Conservation (phyloP, 768 basidiomycete species). For the Mycena rosella region DNA sequence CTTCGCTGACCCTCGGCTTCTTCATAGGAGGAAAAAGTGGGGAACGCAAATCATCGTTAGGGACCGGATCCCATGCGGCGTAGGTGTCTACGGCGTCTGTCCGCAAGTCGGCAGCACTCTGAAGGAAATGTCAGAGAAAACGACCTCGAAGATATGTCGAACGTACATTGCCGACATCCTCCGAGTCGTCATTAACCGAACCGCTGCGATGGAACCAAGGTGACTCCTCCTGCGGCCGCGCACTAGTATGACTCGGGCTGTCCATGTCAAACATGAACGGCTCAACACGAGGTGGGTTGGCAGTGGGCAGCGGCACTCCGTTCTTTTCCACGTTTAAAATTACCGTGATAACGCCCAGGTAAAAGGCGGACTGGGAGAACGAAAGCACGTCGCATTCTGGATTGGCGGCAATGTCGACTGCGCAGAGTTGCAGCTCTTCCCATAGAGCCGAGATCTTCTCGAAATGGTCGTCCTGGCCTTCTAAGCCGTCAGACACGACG, state of each 20-base stretch:
- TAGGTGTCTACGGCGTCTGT: not conserved
- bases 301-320: not conserved
- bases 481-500: conserved; percentile 46
- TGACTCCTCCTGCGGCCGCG: too few species aligned
- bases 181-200: too few species aligned
- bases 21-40: not conserved
- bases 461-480: conserved; percentile 54
- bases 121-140: too few species aligned
- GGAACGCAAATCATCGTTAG: not conserved
- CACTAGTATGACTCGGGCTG: too few species aligned
- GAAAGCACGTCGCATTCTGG: conserved; percentile 55
- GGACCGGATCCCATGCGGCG: not conserved
- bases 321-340: not conserved
- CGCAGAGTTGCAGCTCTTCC: conserved; percentile 56
- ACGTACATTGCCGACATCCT: too few species aligned
- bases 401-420: conserved; percentile 53
- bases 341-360: conserved; percentile 56
- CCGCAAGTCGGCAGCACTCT: too few species aligned
- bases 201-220: too few species aligned
- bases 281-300: not conserved
- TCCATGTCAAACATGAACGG: too few species aligned
- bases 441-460: conserved; percentile 51
- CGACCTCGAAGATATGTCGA: too few species aligned
- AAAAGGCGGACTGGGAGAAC: conserved; percentile 53
- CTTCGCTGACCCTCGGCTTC: not conserved